These are phyloP conservation scores for Hyaloperonospora brassicae DNA, from an alignment of 352 stramenopile species.

Conservation along the genomic window DNA sequence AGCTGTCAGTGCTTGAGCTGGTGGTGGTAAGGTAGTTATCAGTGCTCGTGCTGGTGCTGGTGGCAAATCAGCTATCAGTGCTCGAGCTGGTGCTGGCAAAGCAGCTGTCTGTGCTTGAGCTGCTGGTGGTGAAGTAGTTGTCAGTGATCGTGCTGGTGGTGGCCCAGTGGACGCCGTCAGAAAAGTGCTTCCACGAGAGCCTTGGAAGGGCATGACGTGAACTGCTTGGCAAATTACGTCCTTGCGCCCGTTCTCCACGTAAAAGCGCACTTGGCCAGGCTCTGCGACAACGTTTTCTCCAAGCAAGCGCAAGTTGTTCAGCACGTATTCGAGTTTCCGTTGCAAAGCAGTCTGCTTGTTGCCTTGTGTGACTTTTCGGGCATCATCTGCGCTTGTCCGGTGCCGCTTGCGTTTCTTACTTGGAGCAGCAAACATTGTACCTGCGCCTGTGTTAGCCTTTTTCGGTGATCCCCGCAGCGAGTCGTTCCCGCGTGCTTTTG, in stretches of 20 bases:
- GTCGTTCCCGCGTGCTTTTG: constrained; percentile 7
- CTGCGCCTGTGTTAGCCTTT: constrained; percentile 26
- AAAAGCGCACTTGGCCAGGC: constrained; percentile 39
- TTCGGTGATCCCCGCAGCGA: constrained; percentile 20
- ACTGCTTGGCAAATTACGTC: constrained; percentile 32
- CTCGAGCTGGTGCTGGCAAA: no score
- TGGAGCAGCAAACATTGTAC: constrained; percentile 25
- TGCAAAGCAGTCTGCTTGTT: constrained; percentile 39
- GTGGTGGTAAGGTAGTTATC: no score
- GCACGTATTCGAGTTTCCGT: constrained; percentile 39
- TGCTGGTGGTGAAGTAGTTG: not conserved
- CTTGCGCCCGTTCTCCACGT: constrained; percentile 31
- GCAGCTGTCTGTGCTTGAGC: no score
- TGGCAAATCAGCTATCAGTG: not conserved
- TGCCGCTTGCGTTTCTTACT: constrained; percentile 35
- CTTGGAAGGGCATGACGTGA: constrained; percentile 32
- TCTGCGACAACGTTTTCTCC: constrained; percentile 32
- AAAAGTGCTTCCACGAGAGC: constrained; percentile 5
- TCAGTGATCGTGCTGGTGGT: constrained; percentile 1
- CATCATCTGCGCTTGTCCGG: constrained; percentile 9
- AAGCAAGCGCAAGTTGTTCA: constrained; percentile 43
- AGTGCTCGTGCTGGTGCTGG: constrained; percentile 1
- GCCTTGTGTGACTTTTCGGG: constrained; percentile 18
- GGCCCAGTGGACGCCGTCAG: not conserved
- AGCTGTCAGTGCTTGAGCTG: not conserved